Percentiles rank a stretch among this genome's conserved stretches.
Conservation (phyloP, 2,329 filamentous ascomycete species). For the Chlorencoelia australis region DNA sequence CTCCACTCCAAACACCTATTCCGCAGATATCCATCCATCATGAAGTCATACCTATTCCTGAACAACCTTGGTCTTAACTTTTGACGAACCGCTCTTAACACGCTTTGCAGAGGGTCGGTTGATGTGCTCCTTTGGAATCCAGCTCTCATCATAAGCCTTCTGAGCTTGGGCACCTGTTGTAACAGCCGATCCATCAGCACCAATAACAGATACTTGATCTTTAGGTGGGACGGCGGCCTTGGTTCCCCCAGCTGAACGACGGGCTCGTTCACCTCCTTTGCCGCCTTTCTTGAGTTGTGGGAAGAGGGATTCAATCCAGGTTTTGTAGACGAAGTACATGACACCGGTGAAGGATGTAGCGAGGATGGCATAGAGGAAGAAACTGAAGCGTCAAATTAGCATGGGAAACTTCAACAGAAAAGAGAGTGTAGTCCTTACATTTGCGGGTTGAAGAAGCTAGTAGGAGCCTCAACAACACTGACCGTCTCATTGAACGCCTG, state of each 20-base stretch:
- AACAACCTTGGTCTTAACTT: slow-evolving; percentile 16
- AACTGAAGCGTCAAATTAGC: slow-evolving; percentile 41
- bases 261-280: slow-evolving; percentile 35
- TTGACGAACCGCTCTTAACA: slow-evolving; percentile 43
- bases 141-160: slow-evolving; percentile 27
- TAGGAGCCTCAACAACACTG: slow-evolving; percentile 79
- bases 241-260: slow-evolving; percentile 47
- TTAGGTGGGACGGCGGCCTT: slow-evolving; percentile 54
- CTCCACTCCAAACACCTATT: slow-evolving; percentile 3
- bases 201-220: slow-evolving; percentile 52
- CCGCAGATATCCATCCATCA: too few relatives aligned
- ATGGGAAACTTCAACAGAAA: neutral
- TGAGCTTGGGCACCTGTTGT: slow-evolving; percentile 22
- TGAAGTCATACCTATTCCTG: slow-evolving; percentile 8
- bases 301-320: slow-evolving; percentile 93
- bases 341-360: slow-evolving; percentile 66
- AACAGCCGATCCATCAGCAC: slow-evolving; percentile 38
- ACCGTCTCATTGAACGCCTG: slow-evolving; percentile 74
- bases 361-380: slow-evolving; percentile 96
- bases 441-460: slow-evolving; percentile 88
- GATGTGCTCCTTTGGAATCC: slow-evolving; percentile 54
- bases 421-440: slow-evolving; percentile 53
- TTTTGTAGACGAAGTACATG: slow-evolving; percentile 95
- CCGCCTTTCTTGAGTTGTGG: slow-evolving; percentile 63
- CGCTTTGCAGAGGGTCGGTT: slow-evolving; percentile 68